Base-by-base conservation (phyloP, 129 eudicot species). In the Tagetes patula region DNA sequence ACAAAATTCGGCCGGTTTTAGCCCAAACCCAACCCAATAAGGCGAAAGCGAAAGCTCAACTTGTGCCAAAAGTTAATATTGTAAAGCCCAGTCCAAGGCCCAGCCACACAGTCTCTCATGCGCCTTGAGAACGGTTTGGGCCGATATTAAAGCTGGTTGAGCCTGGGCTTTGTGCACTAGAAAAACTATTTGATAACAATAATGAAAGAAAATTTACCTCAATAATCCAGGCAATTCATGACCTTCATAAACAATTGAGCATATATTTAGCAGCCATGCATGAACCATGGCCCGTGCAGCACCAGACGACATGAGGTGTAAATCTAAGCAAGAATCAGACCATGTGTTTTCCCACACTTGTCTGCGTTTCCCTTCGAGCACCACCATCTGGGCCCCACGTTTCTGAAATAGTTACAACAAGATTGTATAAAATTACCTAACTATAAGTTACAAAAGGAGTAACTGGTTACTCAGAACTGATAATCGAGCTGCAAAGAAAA, bases 211-310 rank as follows among this genome's bases (percentile, higher is more conserved):
- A 46, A 12, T 41, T 1, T 80, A 94, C 99, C 99, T 90, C 59
- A 94, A 72, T 27, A 90, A 83, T 49, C 81, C 77, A 67, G 99
- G 99, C 66, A 90, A 86, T 85, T 94, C 85, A 32, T 85, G 96
- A 71, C 99, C 99, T 90, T 90, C 84, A 40, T 74, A 90, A 8
- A 94, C 88, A 32, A 86, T 49, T 41, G 99, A 88, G 52, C 94
- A 88, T 38, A 90, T 94, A 63, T 86, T 83, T 45, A 94, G 89
- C 89, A 94, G 69, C 99, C 99, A 94, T 8, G 99, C 89, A 66
- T 94, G 97, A 56, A 90, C 96, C 97, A 90, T 90, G 54, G 97
- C 99, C 10, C 91, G 87, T 31, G 99, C 99, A 47, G 99, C 99
- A 59, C 99, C 99, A 0, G 99, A 94, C 50, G 99, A 94, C 99